Evolutionary conservation across 345 rosid genomes (phyloP), one percentile per base, ranked within the genome.

Genomic region (Murraya koenigii): DNA sequence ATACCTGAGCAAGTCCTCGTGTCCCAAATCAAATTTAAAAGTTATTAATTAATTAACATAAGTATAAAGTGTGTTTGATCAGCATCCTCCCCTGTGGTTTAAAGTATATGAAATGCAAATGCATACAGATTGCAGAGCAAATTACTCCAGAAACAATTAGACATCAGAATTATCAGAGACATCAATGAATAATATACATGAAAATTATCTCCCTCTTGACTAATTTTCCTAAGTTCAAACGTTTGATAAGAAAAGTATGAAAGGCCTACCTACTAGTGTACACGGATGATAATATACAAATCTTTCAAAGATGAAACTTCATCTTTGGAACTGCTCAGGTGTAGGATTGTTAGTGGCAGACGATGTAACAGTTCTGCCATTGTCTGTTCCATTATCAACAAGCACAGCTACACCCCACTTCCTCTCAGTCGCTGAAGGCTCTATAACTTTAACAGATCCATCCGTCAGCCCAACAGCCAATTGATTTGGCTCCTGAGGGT

Each of bases 401-500:
- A 84, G 80, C 4, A 84, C 84, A 1, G 83, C 54, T 25, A 81
- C 81, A 7, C 91, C 89, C 96, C 96, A 89, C 83, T 86, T 85
- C 61, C 86, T 84, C 13, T 85, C 88, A 0, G 88, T 69, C 44
- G 91, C 97, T 3, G 86, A 80, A 20, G 93, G 90, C 83, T 93
- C 96, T 25, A 91, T 72, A 15, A 93, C 91, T 71, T 89, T 84
- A 25, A 91, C 89, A 2, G 80, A 73, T 9, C 96, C 98, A 79
- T 91, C 91, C 0, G 89, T 82, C 36, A 91, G 84, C 56, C 97
- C 97, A 59, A 90, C 80, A 0, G 93, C 92, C 47, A 90, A 79
- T 69, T 90, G 96, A 71, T 89, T 89, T 25, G 92, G 88, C 67
- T 93, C 94, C 67, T 86, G 92, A 3, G 96, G 94, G 56, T 91